Conservation (phyloP, 2,329 filamentous ascomycete species). For the Alternaria dauci region DNA sequence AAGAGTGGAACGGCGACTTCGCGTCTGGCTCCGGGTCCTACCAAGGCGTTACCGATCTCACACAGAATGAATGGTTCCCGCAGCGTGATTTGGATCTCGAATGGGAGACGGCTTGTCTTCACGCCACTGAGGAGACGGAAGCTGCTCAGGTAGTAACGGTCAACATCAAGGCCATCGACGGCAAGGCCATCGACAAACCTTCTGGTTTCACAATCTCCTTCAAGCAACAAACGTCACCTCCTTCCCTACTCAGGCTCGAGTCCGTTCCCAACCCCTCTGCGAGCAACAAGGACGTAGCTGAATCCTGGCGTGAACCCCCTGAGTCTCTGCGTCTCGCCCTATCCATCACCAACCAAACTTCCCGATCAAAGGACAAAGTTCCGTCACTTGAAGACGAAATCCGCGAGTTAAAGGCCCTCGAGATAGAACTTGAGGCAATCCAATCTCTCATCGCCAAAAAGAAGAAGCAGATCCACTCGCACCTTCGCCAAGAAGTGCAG, state of each 20-base stretch:
- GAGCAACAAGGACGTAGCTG: conserved; percentile 34
- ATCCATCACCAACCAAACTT: conserved; percentile 13
- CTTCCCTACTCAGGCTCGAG: conserved; percentile 49
- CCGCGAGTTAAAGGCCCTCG: conserved; percentile 51
- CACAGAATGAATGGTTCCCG: conserved; percentile 45
- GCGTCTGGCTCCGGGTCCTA: conserved; percentile 48
- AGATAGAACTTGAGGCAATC: conserved; percentile 50
- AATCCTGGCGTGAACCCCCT: conserved; percentile 51
- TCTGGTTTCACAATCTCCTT: conserved; percentile 53
- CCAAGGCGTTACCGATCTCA: conserved; percentile 37
- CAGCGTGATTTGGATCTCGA: conserved; percentile 50
- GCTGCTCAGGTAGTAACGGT: conserved; percentile 52
- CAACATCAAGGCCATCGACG: conserved; percentile 52
- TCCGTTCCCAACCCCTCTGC: conserved; percentile 44
- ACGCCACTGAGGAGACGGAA: conserved; percentile 36
- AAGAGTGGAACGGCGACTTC: conserved; percentile 50
- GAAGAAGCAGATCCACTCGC: conserved; percentile 45
- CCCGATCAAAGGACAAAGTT: conserved; percentile 11
- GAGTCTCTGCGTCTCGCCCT: conserved; percentile 42
- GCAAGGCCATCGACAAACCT: conserved; percentile 37
- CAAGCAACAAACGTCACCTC: conserved; percentile 49
- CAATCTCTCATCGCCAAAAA: conserved; percentile 49
- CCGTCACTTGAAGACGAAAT: conserved; percentile 51
- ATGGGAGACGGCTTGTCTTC: conserved; percentile 52
- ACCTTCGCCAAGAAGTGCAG: conserved; percentile 40